Evolutionary conservation across 495 filamentous ascomycete species (phyloP), one percentile per base, ranked within the genome.

Genomic region (Pyrenula aspistea): DNA sequence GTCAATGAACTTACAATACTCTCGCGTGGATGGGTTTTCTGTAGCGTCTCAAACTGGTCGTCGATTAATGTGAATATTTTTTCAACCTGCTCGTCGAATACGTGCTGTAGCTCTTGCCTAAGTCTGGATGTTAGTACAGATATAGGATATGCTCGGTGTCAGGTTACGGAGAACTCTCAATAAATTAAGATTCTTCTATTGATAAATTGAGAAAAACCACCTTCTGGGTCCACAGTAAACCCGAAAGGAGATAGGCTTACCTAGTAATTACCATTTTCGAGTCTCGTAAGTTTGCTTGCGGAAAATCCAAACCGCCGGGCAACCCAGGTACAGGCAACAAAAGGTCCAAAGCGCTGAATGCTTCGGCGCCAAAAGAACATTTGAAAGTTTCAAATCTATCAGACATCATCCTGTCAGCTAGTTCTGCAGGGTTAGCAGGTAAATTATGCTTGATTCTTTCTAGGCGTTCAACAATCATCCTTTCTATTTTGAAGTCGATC

Each of bases 41-140:
- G 64, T 52, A 84, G 71, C 58, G 71, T 72, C 23, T 73, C 62
- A 1, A 84, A 75, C 59, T 85, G 81, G 23, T 72, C 66, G 60
- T 81, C 72, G 22, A 85, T 73, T 15, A 77, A 68, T 19, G 60
- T 60, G 53, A 72, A 73, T 54, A 85, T 80, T 50, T 74, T 73
- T 10, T 76, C 63, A 22, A 82, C 68, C 53, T 83, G 82, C 1
- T 61, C 61, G 54, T 86, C 80, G 60, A 86, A 85, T 12, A 81
- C 59, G 10, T 58, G 59, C 53, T 77, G 72, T 12, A 82, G 66
- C 47, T 80, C 78, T 52, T 74, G 65, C 53, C 70, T 76, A 58
- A 15, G 15, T 52, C 19, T 24, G 19, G 50, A 10, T 52, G 22
- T 52, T 56, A 3, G 51, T 24, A 48, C 68, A 42, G 15, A 15